Conservation (phyloP, 2,329 filamentous ascomycete species). For the Scopulariopsis brevicaulis region DNA sequence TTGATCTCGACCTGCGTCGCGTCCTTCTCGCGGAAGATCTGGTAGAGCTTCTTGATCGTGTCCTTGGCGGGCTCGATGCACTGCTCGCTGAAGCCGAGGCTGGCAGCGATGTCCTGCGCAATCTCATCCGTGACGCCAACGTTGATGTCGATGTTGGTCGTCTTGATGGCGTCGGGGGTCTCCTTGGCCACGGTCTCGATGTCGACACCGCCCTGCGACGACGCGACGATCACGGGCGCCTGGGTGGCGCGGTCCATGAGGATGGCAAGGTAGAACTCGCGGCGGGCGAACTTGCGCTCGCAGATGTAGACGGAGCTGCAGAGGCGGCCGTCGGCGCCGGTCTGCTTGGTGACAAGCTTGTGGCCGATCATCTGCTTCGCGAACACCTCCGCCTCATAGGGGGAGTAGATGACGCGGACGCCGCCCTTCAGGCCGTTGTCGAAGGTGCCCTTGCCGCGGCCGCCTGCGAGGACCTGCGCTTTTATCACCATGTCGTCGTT, state of each 20-base stretch:
- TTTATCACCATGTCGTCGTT: slow-evolving; percentile 99
- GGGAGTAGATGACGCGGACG: slow-evolving; percentile 97
- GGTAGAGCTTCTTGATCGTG: slow-evolving; percentile 98
- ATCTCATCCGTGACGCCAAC: slow-evolving; percentile 92
- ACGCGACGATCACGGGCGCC: slow-evolving; percentile 90
- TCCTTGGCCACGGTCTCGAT: slow-evolving; percentile 99
- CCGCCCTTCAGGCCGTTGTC: slow-evolving; percentile 98
- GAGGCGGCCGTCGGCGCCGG: slow-evolving; percentile 80
- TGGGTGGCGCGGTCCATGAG: slow-evolving; percentile 94
- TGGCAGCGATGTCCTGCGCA: slow-evolving; percentile 74
- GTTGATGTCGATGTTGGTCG: slow-evolving; percentile 89
- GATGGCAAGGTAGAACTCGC: slow-evolving; percentile 97
- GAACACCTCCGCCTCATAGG: slow-evolving; percentile 92
- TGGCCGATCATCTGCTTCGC: slow-evolving; percentile 99
- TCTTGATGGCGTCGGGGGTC: slow-evolving; percentile 89
- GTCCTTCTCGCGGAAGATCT: slow-evolving; percentile 97
- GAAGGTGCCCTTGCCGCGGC: slow-evolving; percentile 94
- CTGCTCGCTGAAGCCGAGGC: slow-evolving; percentile 96
- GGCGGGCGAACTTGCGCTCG: slow-evolving; percentile 97
- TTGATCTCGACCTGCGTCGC: slow-evolving; percentile 99
- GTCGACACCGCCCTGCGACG: slow-evolving; percentile 97
- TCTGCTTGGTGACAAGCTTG: slow-evolving; percentile 99
- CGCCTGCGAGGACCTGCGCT: slow-evolving; percentile 95
- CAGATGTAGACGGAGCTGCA: slow-evolving; percentile 98
- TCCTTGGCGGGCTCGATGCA: slow-evolving; percentile 92